A percentile compares a stretch with the other conserved stretches of the same genome.
These are phyloP conservation scores for Hypoxylon rickii DNA, from an alignment of 495 filamentous ascomycete species.

Conservation along the genomic window DNA sequence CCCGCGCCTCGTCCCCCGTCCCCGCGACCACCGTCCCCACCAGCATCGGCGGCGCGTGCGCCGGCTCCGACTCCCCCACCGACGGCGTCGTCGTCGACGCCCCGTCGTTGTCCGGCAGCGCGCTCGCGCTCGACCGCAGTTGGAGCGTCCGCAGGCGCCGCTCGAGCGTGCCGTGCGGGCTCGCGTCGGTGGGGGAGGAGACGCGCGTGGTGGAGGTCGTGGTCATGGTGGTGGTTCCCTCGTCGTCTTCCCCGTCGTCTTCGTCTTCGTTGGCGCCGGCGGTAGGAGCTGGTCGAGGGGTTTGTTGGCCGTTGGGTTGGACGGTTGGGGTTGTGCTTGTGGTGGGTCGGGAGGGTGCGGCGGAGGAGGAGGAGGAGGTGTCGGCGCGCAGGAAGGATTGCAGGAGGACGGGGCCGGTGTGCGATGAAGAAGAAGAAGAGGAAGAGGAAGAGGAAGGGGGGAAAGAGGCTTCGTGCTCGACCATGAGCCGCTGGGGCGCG, in stretches of 20 bases:
- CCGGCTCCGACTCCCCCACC: too few species aligned
- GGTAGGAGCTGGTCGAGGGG: neutral
- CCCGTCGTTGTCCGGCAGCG: neutral
- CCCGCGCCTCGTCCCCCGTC: slow-evolving; percentile 30
- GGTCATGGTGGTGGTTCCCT: neutral
- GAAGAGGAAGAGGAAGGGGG: neutral
- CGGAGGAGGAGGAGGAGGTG: slow-evolving; percentile 3
- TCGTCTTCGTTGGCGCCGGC: neutral
- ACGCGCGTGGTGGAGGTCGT: neutral
- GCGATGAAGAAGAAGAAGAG: neutral
- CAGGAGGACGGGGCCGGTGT: slow-evolving; percentile 42
- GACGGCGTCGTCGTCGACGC: too few species aligned
- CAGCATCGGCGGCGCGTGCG: slow-evolving; percentile 37
- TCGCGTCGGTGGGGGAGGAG: neutral
- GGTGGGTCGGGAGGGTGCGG: neutral
- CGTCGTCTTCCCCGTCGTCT: neutral
- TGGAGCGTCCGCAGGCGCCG: slow-evolving; percentile 23
- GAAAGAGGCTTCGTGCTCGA: slow-evolving; percentile 38
- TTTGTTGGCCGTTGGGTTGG: slow-evolving; percentile 2
- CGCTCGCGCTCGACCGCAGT: slow-evolving; percentile 8
- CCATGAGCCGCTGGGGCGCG: slow-evolving; percentile 44
- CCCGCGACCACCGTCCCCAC: slow-evolving; percentile 41
- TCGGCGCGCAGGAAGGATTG: slow-evolving; percentile 40
- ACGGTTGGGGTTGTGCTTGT: neutral
- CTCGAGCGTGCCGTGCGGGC: slow-evolving; percentile 7